These are phyloP conservation scores for Fragaria ananassa DNA, from an alignment of 306 rosid genomes.

Conservation along the genomic window DNA sequence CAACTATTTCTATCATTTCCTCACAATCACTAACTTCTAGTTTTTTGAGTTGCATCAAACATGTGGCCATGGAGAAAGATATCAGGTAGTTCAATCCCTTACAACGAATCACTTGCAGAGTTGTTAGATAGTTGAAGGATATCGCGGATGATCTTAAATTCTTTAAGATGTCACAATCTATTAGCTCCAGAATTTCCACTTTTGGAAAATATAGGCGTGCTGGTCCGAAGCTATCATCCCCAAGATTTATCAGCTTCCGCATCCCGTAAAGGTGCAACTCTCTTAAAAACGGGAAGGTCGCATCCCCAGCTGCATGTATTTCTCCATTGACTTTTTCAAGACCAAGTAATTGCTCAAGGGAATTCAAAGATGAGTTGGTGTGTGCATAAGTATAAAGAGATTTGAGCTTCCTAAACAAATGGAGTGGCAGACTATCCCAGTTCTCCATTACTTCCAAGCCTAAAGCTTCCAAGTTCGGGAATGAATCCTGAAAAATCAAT, in stretches of 20 bases:
- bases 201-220: too few species aligned
- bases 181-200: too few species aligned
- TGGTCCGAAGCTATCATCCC: too few species aligned
- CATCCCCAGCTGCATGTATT: too few species aligned
- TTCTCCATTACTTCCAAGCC: background rate
- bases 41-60: background rate
- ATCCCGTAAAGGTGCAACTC: too few species aligned
- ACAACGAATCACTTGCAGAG: background rate
- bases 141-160: background rate
- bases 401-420: background rate
- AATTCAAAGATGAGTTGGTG: background rate
- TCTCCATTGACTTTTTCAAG: too few species aligned
- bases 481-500: background rate
- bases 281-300: too few species aligned
- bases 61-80: background rate
- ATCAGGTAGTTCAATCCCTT: background rate
- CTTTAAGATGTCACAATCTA: too few species aligned
- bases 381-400: fast-evolving
- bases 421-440: background rate
- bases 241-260: too few species aligned
- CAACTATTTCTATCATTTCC: background rate
- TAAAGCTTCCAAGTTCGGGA: background rate
- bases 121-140: background rate
- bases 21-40: background rate
- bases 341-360: background rate